Evolutionary conservation across 2,329 filamentous ascomycete genomes (phyloP).

Genomic region (Chrysoporthe cubensis): DNA sequence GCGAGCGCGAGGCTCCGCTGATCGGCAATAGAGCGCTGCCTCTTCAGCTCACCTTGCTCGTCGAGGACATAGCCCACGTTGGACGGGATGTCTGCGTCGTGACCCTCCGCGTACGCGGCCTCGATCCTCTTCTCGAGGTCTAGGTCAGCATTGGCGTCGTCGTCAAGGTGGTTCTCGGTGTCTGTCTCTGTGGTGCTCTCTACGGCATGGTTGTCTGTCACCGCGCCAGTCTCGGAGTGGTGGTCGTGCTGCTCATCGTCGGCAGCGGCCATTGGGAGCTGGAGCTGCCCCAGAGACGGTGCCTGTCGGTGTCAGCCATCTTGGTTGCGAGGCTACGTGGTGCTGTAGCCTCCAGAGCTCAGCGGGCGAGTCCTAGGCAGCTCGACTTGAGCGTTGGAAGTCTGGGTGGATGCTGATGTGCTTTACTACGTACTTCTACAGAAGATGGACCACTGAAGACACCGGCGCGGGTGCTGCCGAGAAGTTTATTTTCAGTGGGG

Average conservation of each 20-base stretch:
- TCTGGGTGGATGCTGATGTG: neutral
- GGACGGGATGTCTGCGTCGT: conserved; percentile 55
- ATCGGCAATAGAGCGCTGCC: conserved; percentile 43
- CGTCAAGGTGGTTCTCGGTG: conserved; percentile 13
- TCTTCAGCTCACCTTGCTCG: conserved; percentile 43
- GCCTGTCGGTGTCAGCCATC: conserved; percentile 15
- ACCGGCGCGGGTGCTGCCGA: neutral
- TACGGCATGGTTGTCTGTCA: conserved; percentile 18
- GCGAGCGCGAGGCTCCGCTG: conserved; percentile 33
- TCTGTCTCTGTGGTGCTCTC: conserved; percentile 15
- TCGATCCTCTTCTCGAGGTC: conserved; percentile 31
- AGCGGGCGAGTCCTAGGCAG: no score
- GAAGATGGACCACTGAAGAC: neutral
- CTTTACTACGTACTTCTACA: neutral
- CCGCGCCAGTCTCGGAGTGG: neutral
- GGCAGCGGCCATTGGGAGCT: conserved; percentile 21
- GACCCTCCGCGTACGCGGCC: conserved; percentile 49
- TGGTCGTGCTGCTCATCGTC: conserved; percentile 1
- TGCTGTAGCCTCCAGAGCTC: neutral
- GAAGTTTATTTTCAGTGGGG: neutral
- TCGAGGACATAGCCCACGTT: conserved; percentile 49
- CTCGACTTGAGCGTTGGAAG: neutral
- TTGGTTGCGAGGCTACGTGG: neutral
- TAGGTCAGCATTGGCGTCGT: neutral
- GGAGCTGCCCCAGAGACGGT: neutral